Conservation (phyloP, 225 moss, liverwort and hornwort genomes). For the Neckera pumila region DNA sequence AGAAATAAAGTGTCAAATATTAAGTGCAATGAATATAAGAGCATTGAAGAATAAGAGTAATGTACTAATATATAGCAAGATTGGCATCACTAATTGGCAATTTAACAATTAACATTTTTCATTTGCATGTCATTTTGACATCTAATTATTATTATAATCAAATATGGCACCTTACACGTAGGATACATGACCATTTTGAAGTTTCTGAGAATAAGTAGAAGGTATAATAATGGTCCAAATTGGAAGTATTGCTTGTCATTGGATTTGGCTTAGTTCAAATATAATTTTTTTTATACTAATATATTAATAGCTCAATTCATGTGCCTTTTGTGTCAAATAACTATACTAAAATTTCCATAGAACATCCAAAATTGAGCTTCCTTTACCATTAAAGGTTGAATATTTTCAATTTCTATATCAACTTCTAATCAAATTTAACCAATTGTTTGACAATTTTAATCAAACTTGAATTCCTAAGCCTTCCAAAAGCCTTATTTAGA, state of each 20-base stretch:
- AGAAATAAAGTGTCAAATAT: not conserved
- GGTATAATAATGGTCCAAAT: too few species aligned
- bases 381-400: fast-evolving
- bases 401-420: not conserved
- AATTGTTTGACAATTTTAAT: not conserved
- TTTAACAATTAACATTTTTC: not conserved
- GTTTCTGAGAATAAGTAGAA: too few species aligned
- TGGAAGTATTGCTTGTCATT: too few species aligned
- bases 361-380: not conserved
- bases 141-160: not conserved
- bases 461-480: not conserved
- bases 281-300: not conserved
- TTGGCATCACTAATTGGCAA: not conserved
- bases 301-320: not conserved
- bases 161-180: not conserved
- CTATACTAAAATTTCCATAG: not conserved
- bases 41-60: fast-evolving
- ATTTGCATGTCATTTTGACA: not conserved
- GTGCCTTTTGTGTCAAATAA: not conserved
- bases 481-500: not conserved
- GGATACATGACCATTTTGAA: too few species aligned
- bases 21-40: not conserved
- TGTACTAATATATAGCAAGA: not conserved
- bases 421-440: not conserved
- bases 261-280: too few species aligned